Percentiles rank a stretch among this genome's conserved stretches.
phyloP scores from a whole-genome alignment of 345 rosid species.

The Melaleuca alternifolia region DNA sequence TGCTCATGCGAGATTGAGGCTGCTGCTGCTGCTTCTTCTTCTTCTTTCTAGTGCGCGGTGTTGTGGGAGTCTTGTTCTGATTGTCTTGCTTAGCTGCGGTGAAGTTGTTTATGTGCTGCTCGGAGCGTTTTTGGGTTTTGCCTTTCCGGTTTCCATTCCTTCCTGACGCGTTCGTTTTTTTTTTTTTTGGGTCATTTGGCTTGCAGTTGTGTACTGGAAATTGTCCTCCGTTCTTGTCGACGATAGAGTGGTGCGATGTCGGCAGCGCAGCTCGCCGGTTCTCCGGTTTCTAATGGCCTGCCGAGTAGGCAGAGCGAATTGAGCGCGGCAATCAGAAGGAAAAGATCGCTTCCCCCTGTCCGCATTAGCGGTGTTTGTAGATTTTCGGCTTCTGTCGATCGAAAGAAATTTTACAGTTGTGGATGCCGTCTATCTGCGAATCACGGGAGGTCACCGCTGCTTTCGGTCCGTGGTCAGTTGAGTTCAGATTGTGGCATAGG shows the following conservation, averaged over 20 bases:
- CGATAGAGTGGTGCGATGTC: background rate
- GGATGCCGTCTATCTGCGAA: slow-evolving; percentile 1
- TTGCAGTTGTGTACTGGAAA: background rate
- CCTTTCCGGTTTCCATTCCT: background rate
- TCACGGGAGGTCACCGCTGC: slow-evolving; percentile 12
- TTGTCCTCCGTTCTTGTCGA: background rate
- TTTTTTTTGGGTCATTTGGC: background rate
- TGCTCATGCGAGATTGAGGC: background rate
- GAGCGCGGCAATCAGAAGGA: slow-evolving; percentile 2
- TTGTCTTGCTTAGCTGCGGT: background rate
- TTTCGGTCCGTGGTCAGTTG: slow-evolving; percentile 20
- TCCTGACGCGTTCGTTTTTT: background rate
- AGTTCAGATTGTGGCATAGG: slow-evolving; percentile 38
- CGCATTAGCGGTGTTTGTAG: slow-evolving; percentile 4
- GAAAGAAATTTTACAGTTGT: background rate
- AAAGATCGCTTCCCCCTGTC: slow-evolving; percentile 3
- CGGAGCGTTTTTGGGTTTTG: background rate
- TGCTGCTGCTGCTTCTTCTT: background rate
- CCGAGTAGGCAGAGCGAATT: slow-evolving; percentile 10
- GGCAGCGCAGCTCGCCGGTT: background rate
- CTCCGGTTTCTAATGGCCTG: slow-evolving; percentile 9
- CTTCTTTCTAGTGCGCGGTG: background rate
- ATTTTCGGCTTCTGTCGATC: background rate
- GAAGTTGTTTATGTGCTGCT: background rate
- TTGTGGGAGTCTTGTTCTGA: background rate